Conservation (phyloP, 768 basidiomycete species). For the Daedaleopsis sinensis region DNA sequence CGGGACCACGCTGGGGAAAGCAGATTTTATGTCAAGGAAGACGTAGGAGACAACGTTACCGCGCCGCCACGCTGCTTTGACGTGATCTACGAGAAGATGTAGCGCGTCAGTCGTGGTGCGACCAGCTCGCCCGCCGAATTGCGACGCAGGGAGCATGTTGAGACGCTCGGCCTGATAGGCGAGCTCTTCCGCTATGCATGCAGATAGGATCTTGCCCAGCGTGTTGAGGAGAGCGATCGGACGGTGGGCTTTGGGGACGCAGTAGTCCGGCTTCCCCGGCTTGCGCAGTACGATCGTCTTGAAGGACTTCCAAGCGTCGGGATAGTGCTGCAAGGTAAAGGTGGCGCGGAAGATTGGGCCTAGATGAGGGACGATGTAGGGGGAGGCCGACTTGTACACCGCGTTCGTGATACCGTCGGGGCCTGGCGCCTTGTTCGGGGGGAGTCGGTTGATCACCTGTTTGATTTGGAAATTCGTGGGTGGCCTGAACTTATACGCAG, state of each 20-base stretch:
- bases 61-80: too few species aligned
- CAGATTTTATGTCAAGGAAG: too few species aligned
- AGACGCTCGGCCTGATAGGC: conserved; percentile 8
- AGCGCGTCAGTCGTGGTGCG: conserved; percentile 30
- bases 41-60: too few species aligned
- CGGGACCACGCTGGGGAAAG: too few species aligned
- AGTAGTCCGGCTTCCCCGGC: conserved; percentile 38
- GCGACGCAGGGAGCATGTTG: conserved; percentile 17
- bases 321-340: conserved; percentile 29
- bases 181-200: conserved; percentile 22
- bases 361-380: conserved; percentile 31
- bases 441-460: conserved; percentile 29
- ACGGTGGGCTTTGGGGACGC: conserved; percentile 33
- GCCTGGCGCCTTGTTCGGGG: conserved; percentile 39
- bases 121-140: conserved; percentile 31
- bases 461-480: conserved; percentile 34
- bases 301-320: conserved; percentile 31
- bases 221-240: conserved; percentile 37
- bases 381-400: conserved; percentile 32
- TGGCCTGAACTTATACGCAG: neutral
- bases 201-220: conserved; percentile 26
- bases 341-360: conserved; percentile 33
- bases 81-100: conserved; percentile 13
- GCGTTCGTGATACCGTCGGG: conserved; percentile 35
- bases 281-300: conserved; percentile 37